A percentile compares a stretch with the other conserved stretches of the same genome.
Evolutionary conservation across 2,329 filamentous ascomycete species (phyloP).

Genomic region (Cercospora zeina): DNA sequence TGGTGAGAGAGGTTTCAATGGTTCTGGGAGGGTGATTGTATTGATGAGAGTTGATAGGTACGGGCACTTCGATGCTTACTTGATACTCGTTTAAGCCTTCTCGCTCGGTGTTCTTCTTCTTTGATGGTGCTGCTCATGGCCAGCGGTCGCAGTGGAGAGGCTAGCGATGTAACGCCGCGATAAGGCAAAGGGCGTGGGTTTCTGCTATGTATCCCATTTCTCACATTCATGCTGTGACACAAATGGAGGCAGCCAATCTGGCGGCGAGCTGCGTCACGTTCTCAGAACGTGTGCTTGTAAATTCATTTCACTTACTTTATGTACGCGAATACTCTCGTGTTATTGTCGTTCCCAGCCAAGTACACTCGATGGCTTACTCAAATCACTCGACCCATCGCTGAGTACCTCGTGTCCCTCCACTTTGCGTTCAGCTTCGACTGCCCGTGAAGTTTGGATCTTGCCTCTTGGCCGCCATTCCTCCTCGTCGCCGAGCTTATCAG

Average conservation of each 20-base stretch:
- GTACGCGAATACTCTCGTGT: neutral
- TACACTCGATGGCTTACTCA: constrained; percentile 14
- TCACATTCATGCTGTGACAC: too few relatives aligned
- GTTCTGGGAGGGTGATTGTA: neutral
- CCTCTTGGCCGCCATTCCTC: constrained; percentile 13
- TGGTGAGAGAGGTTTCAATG: neutral
- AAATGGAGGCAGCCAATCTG: neutral
- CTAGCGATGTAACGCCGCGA: neutral
- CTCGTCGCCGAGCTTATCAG: constrained; percentile 41
- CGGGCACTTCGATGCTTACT: neutral
- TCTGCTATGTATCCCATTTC: too few relatives aligned
- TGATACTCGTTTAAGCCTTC: neutral
- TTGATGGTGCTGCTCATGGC: neutral
- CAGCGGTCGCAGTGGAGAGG: neutral
- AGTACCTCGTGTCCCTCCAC: neutral
- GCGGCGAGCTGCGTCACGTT: neutral
- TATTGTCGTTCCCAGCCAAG: constrained; percentile 15
- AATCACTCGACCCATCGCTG: constrained; percentile 10
- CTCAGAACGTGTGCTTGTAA: too few relatives aligned
- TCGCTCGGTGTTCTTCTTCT: neutral
- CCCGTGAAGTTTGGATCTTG: neutral
- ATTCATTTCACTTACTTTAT: neutral
- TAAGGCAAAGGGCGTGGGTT: neutral
- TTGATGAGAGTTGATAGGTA: too few relatives aligned
- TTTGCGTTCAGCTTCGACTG: neutral